Evolutionary conservation across 306 rosid genomes (phyloP), one percentile per base, ranked within the genome.

Genomic region (Rubus parviflorus): DNA sequence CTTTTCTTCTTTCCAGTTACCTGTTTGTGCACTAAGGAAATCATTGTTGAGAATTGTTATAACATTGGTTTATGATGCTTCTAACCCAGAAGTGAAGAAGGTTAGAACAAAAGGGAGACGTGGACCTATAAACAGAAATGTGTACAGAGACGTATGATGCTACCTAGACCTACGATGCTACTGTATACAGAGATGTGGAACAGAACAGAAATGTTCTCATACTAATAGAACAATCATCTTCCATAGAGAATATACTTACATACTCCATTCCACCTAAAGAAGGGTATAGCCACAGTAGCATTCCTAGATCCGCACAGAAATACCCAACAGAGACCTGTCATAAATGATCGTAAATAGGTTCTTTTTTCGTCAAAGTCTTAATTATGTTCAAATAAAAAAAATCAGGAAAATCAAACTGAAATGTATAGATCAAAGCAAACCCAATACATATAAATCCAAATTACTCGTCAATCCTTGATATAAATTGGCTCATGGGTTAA

Each of bases 211-310:
- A 30, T 41, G 20, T 57, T 72, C 56, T 46, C 40, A 43, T 35
- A n/a, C 74, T 35, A 77, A 35, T n/a, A 52, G n/a, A 70, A 61
- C 7, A 23, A 75, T 70, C 51, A 23, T 64, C 72, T 63, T 40
- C 45, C 49, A 66, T 13, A 35, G 46, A 75, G 63, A 68, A 80
- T 57, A 72, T 58, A 85, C 89, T 81, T 86, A 86, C 89, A 81
- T 83, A 86, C 78, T 86, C 89, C 62, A 83, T 70, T 79, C 89
- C 89, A 60, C 89, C 89, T 79, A 86, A 72, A 67, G 85, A 81
- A 46, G 89, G 89, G 74, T 86, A 86, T 10, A 86, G 80, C 87
- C 87, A 87, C 51, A 81, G 53, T 23, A 87, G 82, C 85, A 83
- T 81, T 79, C 76, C 84, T 67, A 79, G 85, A 83, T 81, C 89